phyloP scores from a whole-genome alignment of 371 early-diverging fungal genomes.

The Mortierella sp. region DNA sequence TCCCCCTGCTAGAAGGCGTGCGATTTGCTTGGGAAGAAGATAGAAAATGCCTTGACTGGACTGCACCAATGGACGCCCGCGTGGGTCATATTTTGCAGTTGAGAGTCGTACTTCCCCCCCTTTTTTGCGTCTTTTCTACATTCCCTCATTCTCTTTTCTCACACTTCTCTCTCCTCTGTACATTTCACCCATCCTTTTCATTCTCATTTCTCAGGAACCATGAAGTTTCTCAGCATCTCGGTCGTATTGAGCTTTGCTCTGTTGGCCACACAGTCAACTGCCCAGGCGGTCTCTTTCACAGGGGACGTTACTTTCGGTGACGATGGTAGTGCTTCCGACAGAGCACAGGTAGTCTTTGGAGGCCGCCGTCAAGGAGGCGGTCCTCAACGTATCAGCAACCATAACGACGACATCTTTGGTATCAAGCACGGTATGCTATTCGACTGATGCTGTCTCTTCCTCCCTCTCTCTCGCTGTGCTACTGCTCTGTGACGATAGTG shows the following conservation, averaged over 20 bases:
- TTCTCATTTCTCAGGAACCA: slow-evolving; percentile 11
- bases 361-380: slow-evolving; percentile 22
- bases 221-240: slow-evolving; percentile 40
- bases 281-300: slow-evolving; percentile 14
- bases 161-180: not conserved
- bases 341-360: slow-evolving; percentile 30
- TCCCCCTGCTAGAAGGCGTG: not conserved
- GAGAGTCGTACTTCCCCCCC: not conserved
- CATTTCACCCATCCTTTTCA: not conserved
- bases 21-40: not conserved
- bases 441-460: no score
- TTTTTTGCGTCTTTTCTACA: not conserved
- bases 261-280: slow-evolving; percentile 28
- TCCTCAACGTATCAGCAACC: slow-evolving; percentile 23
- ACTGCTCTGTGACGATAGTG: not conserved
- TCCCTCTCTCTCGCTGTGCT: not conserved
- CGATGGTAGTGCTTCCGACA: not conserved
- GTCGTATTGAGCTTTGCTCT: slow-evolving; percentile 29
- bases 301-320: not conserved
- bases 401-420: slow-evolving; percentile 24
- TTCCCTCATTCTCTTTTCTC: not conserved
- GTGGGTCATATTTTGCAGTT: not conserved
- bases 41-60: not conserved
- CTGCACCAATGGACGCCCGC: not conserved
- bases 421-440: slow-evolving; percentile 27